Evolutionary conservation across 495 filamentous ascomycete species (phyloP).

Genomic region (Penicillium riverlandense): DNA sequence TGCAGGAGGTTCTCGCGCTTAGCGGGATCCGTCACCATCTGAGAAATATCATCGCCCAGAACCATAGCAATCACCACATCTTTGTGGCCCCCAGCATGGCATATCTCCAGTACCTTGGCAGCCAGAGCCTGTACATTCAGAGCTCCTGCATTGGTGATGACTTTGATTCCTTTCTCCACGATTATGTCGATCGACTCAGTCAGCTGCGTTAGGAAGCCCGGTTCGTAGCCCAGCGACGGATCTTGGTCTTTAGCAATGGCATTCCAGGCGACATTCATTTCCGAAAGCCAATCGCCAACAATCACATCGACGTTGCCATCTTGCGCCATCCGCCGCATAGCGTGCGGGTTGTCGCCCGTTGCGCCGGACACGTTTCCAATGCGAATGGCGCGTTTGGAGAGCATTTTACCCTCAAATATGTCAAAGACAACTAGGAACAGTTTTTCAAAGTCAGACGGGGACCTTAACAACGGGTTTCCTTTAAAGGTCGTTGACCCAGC

Average conservation of each 20-base stretch:
- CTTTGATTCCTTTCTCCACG: conserved; percentile 19
- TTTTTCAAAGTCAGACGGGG: too few relatives aligned
- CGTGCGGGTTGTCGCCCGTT: conserved; percentile 10
- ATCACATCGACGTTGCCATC: conserved; percentile 17
- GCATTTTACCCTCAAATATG: too few relatives aligned
- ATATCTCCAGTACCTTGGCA: conserved; percentile 9
- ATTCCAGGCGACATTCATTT: conserved; percentile 21
- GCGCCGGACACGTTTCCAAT: conserved; percentile 15
- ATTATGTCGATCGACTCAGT: conserved; percentile 9
- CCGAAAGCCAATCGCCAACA: conserved; percentile 20
- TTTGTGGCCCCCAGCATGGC: neutral
- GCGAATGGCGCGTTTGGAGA: conserved; percentile 7
- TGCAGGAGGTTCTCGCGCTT: neutral
- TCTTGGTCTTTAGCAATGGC: conserved; percentile 7
- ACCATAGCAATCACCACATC: conserved; percentile 3
- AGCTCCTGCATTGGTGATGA: conserved; percentile 25
- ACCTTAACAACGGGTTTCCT: too few relatives aligned
- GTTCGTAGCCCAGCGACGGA: conserved; percentile 13
- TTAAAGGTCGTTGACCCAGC: too few relatives aligned
- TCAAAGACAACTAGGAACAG: too few relatives aligned
- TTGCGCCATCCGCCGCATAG: conserved; percentile 9
- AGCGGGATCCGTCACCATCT: conserved; percentile 1
- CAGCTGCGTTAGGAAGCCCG: conserved; percentile 11
- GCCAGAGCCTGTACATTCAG: conserved; percentile 17
- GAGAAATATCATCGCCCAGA: conserved; percentile 9